A percentile compares a stretch with the other conserved stretches of the same genome.
phyloP scores from a whole-genome alignment of 2,329 filamentous ascomycete species.

The Drechslerella coelobrocha region DNA sequence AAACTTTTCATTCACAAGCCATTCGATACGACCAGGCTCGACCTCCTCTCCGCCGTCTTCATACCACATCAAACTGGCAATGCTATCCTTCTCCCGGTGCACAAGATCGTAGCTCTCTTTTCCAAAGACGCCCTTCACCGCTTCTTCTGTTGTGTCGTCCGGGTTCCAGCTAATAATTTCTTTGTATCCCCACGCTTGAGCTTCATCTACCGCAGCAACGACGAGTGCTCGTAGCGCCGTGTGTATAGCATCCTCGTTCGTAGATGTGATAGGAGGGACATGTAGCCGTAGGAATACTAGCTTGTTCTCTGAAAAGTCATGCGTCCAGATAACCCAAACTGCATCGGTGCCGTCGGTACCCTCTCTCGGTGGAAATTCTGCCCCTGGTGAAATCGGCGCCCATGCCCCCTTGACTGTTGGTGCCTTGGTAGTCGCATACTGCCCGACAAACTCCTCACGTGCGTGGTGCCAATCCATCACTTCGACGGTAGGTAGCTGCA shows the following conservation, averaged over 20 bases:
- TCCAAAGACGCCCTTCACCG: slow-evolving; percentile 35
- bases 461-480: slow-evolving; percentile 50
- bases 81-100: slow-evolving; percentile 48
- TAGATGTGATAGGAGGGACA: slow-evolving; percentile 16
- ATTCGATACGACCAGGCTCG: slow-evolving; percentile 41
- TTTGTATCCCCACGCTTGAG: slow-evolving; percentile 35
- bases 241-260: slow-evolving; percentile 18
- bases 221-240: slow-evolving; percentile 30
- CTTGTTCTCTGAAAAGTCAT: slow-evolving; percentile 41
- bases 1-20: slow-evolving; percentile 46
- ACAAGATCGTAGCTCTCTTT: slow-evolving; percentile 41
- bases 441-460: slow-evolving; percentile 47
- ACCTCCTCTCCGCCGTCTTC: slow-evolving; percentile 31
- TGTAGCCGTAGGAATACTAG: slow-evolving; percentile 44
- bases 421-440: slow-evolving; percentile 31
- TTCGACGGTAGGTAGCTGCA: slow-evolving; percentile 40
- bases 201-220: slow-evolving; percentile 33
- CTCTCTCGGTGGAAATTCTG: slow-evolving; percentile 36
- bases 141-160: slow-evolving; percentile 22
- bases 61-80: slow-evolving; percentile 50
- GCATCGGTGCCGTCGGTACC: slow-evolving; percentile 36
- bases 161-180: slow-evolving; percentile 48
- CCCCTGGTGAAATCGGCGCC: slow-evolving; percentile 20
- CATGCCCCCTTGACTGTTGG: slow-evolving; percentile 41
- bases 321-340: slow-evolving; percentile 44